These are phyloP conservation scores for Trypanosoma cruzi DNA, from an alignment of 208 protist species.

Conservation along the genomic window DNA sequence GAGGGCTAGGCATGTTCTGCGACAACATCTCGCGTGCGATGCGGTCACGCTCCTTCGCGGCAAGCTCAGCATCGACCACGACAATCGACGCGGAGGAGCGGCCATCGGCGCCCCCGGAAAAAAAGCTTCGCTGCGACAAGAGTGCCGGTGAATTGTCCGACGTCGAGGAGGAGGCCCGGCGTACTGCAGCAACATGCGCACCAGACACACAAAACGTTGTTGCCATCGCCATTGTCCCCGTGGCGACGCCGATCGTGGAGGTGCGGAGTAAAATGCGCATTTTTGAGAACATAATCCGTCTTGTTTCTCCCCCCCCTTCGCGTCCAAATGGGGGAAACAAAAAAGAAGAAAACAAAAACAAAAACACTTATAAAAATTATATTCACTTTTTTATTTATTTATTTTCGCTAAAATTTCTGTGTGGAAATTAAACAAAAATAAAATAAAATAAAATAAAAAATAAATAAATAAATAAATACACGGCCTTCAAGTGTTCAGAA, in stretches of 20 bases:
- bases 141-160: neutral
- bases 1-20: slow-evolving; percentile 41
- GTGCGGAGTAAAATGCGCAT: neutral
- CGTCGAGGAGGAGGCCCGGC: neutral
- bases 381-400: no score
- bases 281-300: no score
- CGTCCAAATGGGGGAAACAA: no score
- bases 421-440: no score
- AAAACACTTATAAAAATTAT: no score
- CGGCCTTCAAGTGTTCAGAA: no score
- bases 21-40: slow-evolving; percentile 60
- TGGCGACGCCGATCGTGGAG: neutral
- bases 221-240: neutral
- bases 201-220: no score
- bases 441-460: no score
- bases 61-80: slow-evolving; percentile 47
- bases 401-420: no score
- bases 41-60: slow-evolving; percentile 66
- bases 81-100: slow-evolving; percentile 58
- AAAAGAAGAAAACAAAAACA: no score
- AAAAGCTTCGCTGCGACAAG: slow-evolving; percentile 13
- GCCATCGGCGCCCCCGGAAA: slow-evolving; percentile 30
- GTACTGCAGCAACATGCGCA: neutral
- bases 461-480: no score
- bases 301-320: no score